Percentiles rank a stretch among this genome's conserved stretches.
These are phyloP conservation scores for Lichenothelia convexa DNA, from an alignment of 495 filamentous ascomycete genomes.

Conservation along the genomic window DNA sequence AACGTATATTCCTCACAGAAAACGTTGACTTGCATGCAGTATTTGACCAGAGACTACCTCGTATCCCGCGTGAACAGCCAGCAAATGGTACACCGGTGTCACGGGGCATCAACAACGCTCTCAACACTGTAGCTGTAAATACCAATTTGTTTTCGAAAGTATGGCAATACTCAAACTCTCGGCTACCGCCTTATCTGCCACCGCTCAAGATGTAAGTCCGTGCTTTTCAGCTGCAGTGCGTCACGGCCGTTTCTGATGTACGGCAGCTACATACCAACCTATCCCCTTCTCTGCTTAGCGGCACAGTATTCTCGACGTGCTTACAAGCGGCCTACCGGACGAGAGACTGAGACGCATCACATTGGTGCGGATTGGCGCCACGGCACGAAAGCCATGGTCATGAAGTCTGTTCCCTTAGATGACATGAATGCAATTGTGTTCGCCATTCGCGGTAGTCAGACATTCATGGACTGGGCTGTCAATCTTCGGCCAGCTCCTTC, in stretches of 20 bases:
- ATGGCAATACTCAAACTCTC: constrained; percentile 61
- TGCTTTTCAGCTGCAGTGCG: no score
- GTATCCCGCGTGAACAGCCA: no score
- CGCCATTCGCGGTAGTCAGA: constrained; percentile 60
- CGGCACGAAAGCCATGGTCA: constrained; percentile 68
- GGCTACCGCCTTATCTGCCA: constrained; percentile 44
- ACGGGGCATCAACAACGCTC: not conserved
- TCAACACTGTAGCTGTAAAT: not conserved
- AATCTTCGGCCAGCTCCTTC: constrained; percentile 51
- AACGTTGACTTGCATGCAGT: no score
- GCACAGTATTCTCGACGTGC: constrained; percentile 54
- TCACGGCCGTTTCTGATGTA: no score
- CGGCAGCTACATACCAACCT: constrained; percentile 44
- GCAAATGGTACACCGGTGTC: not conserved
- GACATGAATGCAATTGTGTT: constrained; percentile 61
- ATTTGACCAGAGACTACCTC: no score
- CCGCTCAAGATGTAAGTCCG: constrained; percentile 47
- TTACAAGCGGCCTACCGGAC: constrained; percentile 41
- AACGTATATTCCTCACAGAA: no score
- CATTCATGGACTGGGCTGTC: constrained; percentile 69
- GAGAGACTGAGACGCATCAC: constrained; percentile 43
- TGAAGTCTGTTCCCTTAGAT: constrained; percentile 59
- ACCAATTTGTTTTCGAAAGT: constrained; percentile 57
- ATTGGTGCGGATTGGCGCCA: constrained; percentile 47
- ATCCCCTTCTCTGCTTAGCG: constrained; percentile 52